phyloP scores from a whole-genome alignment of 2,329 filamentous ascomycete species.

The Grosmannia clavigera region DNA sequence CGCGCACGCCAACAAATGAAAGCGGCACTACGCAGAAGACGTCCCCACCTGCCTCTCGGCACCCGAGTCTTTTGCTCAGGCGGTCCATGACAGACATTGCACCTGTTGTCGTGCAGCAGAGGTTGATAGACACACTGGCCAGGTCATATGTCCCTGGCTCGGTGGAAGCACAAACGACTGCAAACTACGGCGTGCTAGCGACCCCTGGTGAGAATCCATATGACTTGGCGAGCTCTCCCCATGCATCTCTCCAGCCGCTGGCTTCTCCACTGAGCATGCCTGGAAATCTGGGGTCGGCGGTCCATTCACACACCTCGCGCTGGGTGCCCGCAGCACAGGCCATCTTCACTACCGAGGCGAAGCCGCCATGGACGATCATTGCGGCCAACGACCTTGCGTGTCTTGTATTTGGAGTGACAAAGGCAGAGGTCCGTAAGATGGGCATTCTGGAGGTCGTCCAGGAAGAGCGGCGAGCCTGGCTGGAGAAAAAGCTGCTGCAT shows the following conservation, averaged over 20 bases:
- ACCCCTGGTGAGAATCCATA: neutral
- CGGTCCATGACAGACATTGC: constrained; percentile 79
- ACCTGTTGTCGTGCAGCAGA: constrained; percentile 63
- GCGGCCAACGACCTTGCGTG: constrained; percentile 94
- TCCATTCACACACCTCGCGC: constrained; percentile 82
- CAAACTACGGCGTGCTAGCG: neutral
- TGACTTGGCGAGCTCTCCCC: neutral
- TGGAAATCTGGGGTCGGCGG: constrained; percentile 38
- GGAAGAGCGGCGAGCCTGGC: constrained; percentile 76
- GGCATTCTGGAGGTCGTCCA: constrained; percentile 92
- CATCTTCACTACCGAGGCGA: constrained; percentile 91
- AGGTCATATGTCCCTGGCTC: constrained; percentile 55
- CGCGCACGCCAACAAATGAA: constrained; percentile 43
- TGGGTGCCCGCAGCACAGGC: constrained; percentile 88
- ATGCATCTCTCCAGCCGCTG: constrained; percentile 20
- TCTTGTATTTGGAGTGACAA: constrained; percentile 97
- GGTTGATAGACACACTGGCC: constrained; percentile 72
- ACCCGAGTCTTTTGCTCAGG: constrained; percentile 52
- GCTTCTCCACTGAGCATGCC: constrained; percentile 29
- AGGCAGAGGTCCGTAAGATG: constrained; percentile 84
- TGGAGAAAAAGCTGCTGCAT: constrained; percentile 70
- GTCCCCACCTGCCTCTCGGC: constrained; percentile 44
- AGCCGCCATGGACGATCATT: constrained; percentile 87
- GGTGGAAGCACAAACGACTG: neutral
- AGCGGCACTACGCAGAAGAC: constrained; percentile 37